Evolutionary conservation across 495 filamentous ascomycete species (phyloP).

Genomic region (Gamarada debralockiae): DNA sequence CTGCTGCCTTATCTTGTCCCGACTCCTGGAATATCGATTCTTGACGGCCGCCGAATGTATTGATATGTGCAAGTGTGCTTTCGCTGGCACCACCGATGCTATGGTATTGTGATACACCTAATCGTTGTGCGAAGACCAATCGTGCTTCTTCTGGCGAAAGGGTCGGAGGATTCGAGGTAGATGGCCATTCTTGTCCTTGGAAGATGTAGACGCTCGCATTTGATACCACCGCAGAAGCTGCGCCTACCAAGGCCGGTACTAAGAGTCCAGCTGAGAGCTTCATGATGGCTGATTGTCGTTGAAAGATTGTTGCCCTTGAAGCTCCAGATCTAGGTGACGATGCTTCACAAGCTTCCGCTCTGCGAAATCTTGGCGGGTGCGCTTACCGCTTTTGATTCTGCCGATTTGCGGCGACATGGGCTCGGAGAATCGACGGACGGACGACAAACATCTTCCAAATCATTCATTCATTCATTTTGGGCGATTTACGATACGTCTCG

Average conservation of each 20-base stretch:
- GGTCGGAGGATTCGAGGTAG: constrained; percentile 28
- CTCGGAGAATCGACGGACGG: not conserved
- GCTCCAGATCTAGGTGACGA: constrained; percentile 17
- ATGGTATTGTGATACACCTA: constrained; percentile 29
- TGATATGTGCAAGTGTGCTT: constrained; percentile 24
- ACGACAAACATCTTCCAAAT: not conserved
- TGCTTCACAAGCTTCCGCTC: not conserved
- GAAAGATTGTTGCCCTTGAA: constrained; percentile 9
- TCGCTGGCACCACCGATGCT: constrained; percentile 17
- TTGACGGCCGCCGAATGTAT: constrained; percentile 19
- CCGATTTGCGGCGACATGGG: not conserved
- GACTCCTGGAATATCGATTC: constrained; percentile 34
- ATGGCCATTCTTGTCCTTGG: constrained; percentile 14
- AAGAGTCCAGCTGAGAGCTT: constrained; percentile 31
- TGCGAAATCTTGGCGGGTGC: not conserved
- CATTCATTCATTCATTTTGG: not conserved
- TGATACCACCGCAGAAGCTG: constrained; percentile 22
- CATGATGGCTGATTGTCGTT: constrained; percentile 17
- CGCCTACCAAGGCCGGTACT: constrained; percentile 31
- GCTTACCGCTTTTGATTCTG: constrained; percentile 9
- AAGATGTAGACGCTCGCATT: constrained; percentile 24
- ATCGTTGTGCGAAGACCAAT: constrained; percentile 38
- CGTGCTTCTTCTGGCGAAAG: constrained; percentile 34
- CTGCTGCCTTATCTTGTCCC: constrained; percentile 30
- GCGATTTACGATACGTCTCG: no score